These are phyloP conservation scores for Magnaporthiopsis incrustans DNA, from an alignment of 2,329 filamentous ascomycete species.

Conservation along the genomic window DNA sequence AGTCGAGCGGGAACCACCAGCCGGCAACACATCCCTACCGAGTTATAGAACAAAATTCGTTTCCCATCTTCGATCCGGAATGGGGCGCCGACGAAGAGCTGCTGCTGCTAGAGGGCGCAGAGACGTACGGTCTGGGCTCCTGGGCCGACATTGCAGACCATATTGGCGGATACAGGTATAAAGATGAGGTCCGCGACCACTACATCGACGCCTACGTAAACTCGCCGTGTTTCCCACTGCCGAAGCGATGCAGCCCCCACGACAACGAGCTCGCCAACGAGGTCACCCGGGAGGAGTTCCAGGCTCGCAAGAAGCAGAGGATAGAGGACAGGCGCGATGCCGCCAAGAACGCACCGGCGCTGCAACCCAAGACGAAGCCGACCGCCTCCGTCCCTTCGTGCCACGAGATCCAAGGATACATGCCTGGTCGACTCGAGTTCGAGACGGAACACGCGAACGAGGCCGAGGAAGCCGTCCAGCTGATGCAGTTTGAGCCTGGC, in stretches of 20 bases:
- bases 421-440: slow-evolving; percentile 95
- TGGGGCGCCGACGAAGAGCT: slow-evolving; percentile 98
- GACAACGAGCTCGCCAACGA: slow-evolving; percentile 72
- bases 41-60: slow-evolving; percentile 97
- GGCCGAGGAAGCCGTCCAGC: slow-evolving; percentile 93
- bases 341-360: slow-evolving; percentile 72
- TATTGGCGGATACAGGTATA: slow-evolving; percentile 88
- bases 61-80: slow-evolving; percentile 88
- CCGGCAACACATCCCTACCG: slow-evolving; percentile 80
- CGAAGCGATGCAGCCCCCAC: slow-evolving; percentile 73
- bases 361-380: slow-evolving; percentile 89
- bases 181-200: slow-evolving; percentile 92
- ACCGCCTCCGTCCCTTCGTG: slow-evolving; percentile 92
- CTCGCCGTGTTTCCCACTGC: slow-evolving; percentile 76
- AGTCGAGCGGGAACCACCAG: slow-evolving; percentile 74
- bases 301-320: slow-evolving; percentile 81
- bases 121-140: slow-evolving; percentile 91
- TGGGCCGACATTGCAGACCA: slow-evolving; percentile 98
- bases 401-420: slow-evolving; percentile 97
- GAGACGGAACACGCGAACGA: slow-evolving; percentile 98
- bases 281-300: slow-evolving; percentile 86
- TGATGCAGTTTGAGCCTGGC: slow-evolving; percentile 96
- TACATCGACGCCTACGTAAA: slow-evolving; percentile 85
- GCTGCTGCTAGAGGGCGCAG: slow-evolving; percentile 84
- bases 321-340: slow-evolving; percentile 89